Base-by-base conservation (phyloP, 1,139 yeast species). In the Debaryomyces sp. region DNA sequence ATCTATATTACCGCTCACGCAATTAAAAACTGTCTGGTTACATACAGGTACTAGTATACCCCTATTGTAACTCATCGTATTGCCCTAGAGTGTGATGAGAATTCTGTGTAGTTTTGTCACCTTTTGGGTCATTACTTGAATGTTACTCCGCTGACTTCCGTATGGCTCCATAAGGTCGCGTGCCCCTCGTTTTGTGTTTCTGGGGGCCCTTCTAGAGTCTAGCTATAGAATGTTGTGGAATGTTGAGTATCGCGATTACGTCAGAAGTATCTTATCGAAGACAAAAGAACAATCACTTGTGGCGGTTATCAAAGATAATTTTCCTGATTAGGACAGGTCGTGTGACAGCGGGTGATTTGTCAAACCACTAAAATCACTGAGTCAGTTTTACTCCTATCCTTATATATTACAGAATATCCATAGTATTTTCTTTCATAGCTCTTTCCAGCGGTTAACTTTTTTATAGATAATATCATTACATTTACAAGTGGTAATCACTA, bases 181-280 rank as follows among this genome's bases (percentile, higher is more conserved):
- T 13, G 13, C 23, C 24, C 24, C 38, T 15, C 24, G 6, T 21
- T 21, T 12, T 10, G n/a, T 21, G 24, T 13, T 26, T 15, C 30
- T 33, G 37, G 27, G 27, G 34, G 27, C 17, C n/a, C 32, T 18
- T 24, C 22, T 15, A 18, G 39, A 18, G 24, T 29, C 34, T 10
- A 17, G 39, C 21, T 24, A 32, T 26, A 9, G 41, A 32, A 35
- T 18, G 29, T 29, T 32, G 22, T 64, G 54, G 70, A 67, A 41
- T 41, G 43, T 41, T 41, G 43, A 22, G 27, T 7, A 10, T 35
- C 35, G 13, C 26, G 35, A 12, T 29, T 13, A 23, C 29, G 36
- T 30, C 22, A 30, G 27, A 17, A 29, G 3, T n/a, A n/a, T 29
- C 43, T 30, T 30, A 41, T 30, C 43, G 43, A 41, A 41, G 27